Evolutionary conservation across 164 flowering plant species (phyloP).

Genomic region (Vitis labrusca): DNA sequence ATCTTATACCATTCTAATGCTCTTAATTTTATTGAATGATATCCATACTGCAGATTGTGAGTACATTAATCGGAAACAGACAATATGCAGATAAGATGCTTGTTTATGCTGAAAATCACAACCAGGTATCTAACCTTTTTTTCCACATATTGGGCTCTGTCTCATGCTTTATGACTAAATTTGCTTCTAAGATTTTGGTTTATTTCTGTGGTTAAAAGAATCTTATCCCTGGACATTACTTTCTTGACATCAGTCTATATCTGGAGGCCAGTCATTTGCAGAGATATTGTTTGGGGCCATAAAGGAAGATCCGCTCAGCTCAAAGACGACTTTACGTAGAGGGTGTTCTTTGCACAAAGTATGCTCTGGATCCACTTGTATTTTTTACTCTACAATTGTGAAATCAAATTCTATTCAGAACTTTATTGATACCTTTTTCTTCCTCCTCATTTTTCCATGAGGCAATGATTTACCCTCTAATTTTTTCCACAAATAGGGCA

Average conservation of each 20-base stretch:
- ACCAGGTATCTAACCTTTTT: conserved; percentile 52
- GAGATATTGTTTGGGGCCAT: conserved; percentile 76
- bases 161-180: not conserved
- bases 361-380: conserved; percentile 12
- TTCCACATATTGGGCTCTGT: not conserved
- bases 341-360: conserved; percentile 86
- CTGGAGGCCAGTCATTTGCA: conserved; percentile 91
- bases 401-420: not conserved
- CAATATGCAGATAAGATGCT: conserved; percentile 74
- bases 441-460: too few relatives aligned
- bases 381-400: not conserved
- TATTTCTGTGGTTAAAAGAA: not conserved
- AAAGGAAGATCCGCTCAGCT: conserved; percentile 29
- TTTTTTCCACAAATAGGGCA: too few relatives aligned
- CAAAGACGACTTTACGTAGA: conserved; percentile 45
- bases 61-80: conserved; percentile 52
- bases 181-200: not conserved
- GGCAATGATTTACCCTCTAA: too few relatives aligned
- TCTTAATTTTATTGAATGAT: not conserved
- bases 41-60: conserved; percentile 56
- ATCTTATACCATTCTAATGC: not conserved
- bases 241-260: conserved; percentile 67
- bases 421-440: too few relatives aligned
- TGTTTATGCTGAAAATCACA: conserved; percentile 88
- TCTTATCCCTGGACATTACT: not conserved